Evolutionary conservation across 345 rosid genomes (phyloP).

Genomic region (Melaleuca alternifolia): DNA sequence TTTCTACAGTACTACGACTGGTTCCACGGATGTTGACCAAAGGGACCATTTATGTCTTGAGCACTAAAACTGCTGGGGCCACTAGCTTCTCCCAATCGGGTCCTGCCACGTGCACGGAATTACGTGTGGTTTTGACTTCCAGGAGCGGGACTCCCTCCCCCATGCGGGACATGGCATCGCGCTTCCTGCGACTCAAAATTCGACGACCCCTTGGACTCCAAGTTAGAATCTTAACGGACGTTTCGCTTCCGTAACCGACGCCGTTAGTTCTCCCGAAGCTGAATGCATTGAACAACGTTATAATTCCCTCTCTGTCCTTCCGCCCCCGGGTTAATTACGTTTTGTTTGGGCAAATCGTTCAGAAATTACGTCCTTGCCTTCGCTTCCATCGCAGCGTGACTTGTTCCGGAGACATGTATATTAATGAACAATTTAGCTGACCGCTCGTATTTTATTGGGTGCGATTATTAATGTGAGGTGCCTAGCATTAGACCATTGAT

Average conservation of each 20-base stretch:
- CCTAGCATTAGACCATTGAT: too few relatives aligned
- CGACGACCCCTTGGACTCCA: neutral
- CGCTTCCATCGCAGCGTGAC: neutral
- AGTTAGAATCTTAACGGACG: neutral
- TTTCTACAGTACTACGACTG: neutral
- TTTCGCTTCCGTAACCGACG: neutral
- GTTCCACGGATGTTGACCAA: too few relatives aligned
- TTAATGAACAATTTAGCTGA: neutral
- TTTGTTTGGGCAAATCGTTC: neutral
- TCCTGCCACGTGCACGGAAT: neutral
- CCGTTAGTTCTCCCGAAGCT: neutral
- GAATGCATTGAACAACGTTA: neutral
- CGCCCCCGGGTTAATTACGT: neutral
- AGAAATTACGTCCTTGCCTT: neutral
- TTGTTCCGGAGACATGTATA: neutral
- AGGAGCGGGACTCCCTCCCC: neutral
- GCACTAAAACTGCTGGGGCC: neutral
- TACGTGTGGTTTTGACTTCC: neutral
- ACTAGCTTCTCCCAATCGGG: neutral
- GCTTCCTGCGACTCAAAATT: neutral
- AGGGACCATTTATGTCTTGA: neutral
- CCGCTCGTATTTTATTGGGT: neutral
- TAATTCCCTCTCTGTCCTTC: neutral
- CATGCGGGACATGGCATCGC: neutral
- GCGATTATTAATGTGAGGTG: neutral